Base-by-base conservation (phyloP, 495 filamentous ascomycete genomes). In the Aspergillus indologenus region DNA sequence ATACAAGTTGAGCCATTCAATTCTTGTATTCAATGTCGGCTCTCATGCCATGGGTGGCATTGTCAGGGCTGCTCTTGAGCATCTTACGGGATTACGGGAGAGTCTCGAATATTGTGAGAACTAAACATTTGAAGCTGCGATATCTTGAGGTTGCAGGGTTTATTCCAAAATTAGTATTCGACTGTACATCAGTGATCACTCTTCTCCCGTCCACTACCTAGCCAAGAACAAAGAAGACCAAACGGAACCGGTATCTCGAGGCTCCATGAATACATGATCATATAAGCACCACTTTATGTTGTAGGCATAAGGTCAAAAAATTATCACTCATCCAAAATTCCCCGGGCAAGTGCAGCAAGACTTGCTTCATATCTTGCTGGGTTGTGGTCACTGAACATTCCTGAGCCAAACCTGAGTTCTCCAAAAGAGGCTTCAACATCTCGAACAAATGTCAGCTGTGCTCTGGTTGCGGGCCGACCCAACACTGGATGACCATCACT, bases 311-410 rank as follows among this genome's bases (percentile, higher is more conserved):
- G 51, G 50, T 3, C 8, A 15, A 52, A 26, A 58, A 59, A 45
- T 26, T 17, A 58, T 75, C 59, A 77, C 57, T 74, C 71, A 66
- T 80, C 79, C 60, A 84, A 69, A 49, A 85, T 75, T 1, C 83
- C 83, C 57, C 71, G 78, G 43, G 69, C 70, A 62, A 86, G 70
- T n/a, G 79, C 79, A 57, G 75, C 77, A 57, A 86, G 66, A 61
- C 76, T 80, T 26, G 73, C 81, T 73, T 92, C 89, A 71, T 92
- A 92, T 57, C 84, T 73, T 29, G 81, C 86, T n/a, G 89, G 88
- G 61, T 83, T 89, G 70, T 92, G 89, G 70, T 92, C 88, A 54
- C 81, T 78, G 72, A 92, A 75, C 87, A 90, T 90, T 31, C 86
- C 83, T 34, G 81, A 82, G 12, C 83, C 86, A 71, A 92, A 90